Evolutionary conservation across 1,284 basidiomycete species (phyloP).

Genomic region (Cystobasidium sp.): DNA sequence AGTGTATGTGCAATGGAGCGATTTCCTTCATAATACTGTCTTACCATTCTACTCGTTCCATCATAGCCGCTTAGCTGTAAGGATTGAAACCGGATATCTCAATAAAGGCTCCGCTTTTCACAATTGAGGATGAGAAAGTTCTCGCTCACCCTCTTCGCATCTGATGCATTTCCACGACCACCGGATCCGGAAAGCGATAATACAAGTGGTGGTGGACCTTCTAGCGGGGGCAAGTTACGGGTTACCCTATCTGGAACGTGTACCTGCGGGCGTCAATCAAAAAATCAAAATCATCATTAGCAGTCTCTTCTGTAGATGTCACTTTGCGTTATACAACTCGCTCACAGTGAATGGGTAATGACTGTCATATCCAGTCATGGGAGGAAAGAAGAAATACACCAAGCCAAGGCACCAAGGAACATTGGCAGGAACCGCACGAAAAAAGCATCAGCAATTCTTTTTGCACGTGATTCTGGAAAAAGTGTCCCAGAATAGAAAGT

Average conservation of each 20-base stretch:
- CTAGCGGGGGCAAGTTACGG: slow-evolving; percentile 24
- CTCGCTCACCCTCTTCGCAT: slow-evolving; percentile 23
- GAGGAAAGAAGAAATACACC: not conserved
- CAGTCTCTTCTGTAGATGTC: not conserved
- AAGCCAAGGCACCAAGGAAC: not conserved
- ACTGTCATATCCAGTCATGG: not conserved
- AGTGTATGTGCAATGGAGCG: slow-evolving; percentile 9
- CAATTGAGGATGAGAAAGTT: not conserved
- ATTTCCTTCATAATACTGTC: slow-evolving; percentile 32
- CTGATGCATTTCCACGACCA: slow-evolving; percentile 21
- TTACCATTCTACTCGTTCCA: slow-evolving; percentile 26
- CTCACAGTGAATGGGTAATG: slow-evolving; percentile 44
- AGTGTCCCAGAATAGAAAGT: not conserved
- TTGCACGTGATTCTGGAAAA: not conserved
- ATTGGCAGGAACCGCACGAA: not conserved
- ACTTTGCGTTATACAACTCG: too few species aligned
- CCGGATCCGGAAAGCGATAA: slow-evolving; percentile 33
- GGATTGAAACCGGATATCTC: too few species aligned
- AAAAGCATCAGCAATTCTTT: not conserved
- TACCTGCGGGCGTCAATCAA: slow-evolving; percentile 8
- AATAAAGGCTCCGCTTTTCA: too few species aligned
- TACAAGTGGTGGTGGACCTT: slow-evolving; percentile 21
- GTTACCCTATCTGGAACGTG: slow-evolving; percentile 36
- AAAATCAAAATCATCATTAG: not conserved
- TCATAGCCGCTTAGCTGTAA: slow-evolving; percentile 33